Conservation (phyloP, 179 eudicot genomes). For the Heliamphora pulchella region DNA sequence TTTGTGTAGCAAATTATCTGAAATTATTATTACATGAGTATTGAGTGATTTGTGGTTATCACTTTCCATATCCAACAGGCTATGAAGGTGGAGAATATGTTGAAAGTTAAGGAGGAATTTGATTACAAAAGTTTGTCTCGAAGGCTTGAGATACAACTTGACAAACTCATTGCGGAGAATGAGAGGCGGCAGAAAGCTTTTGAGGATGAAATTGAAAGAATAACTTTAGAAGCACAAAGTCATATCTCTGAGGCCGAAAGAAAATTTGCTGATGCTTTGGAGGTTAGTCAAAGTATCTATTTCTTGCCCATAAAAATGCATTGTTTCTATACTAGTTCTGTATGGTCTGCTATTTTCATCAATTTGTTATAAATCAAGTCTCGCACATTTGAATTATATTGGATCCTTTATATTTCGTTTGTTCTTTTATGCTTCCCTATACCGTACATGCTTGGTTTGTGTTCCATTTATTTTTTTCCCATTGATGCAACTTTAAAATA, state of each 20-base stretch:
- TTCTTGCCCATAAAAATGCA: not conserved
- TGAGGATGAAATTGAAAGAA: constrained; percentile 73
- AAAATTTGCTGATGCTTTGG: constrained; percentile 59
- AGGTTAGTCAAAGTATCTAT: constrained; percentile 45
- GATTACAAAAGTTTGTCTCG: constrained; percentile 91
- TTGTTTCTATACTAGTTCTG: not conserved
- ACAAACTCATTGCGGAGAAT: constrained; percentile 83
- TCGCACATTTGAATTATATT: not conserved
- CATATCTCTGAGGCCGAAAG: constrained; percentile 75
- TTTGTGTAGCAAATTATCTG: not conserved
- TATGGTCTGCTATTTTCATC: not conserved
- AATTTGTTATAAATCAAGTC: not conserved
- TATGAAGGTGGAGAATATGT: constrained; percentile 99
- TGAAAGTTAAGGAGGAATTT: constrained; percentile 92
- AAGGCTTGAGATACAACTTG: constrained; percentile 83
- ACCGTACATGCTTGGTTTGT: not conserved
- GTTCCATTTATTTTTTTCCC: not conserved
- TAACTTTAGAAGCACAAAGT: constrained; percentile 59
- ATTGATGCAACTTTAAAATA: constrained; percentile 3
- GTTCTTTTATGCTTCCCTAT: not conserved
- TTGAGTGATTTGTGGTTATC: not conserved
- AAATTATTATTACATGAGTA: not conserved
- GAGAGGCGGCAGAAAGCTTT: constrained; percentile 84
- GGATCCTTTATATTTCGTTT: not conserved
- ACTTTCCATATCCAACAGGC: constrained; percentile 46